Evolutionary conservation across 768 basidiomycete species (phyloP).

Genomic region (Gymnopilus dilepis): DNA sequence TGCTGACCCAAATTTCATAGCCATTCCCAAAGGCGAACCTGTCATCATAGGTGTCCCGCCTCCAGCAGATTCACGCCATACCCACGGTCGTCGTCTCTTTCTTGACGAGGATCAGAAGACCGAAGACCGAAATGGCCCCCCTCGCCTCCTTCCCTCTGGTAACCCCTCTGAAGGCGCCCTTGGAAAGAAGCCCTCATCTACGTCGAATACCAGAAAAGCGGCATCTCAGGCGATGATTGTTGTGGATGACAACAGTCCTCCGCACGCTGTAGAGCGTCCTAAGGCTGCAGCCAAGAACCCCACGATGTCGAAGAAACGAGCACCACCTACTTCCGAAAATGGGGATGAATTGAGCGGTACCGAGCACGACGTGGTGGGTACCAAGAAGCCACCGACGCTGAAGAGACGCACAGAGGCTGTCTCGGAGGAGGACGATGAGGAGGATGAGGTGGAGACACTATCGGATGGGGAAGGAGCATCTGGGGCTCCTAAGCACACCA

Average conservation of each 20-base stretch:
- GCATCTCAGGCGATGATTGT: background rate
- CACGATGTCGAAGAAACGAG: background rate
- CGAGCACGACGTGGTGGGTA: background rate
- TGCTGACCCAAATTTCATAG: background rate
- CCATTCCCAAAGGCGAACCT: constrained; percentile 1
- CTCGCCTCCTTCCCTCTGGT: background rate
- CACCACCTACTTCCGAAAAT: background rate
- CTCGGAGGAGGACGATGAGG: background rate
- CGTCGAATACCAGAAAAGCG: background rate
- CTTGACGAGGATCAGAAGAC: constrained; percentile 7
- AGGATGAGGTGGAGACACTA: background rate
- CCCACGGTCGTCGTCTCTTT: constrained; percentile 4
- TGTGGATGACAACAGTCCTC: background rate
- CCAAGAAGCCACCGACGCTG: background rate
- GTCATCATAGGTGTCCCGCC: constrained; percentile 13
- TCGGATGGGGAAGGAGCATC: background rate
- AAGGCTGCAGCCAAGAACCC: background rate
- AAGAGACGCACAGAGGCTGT: background rate
- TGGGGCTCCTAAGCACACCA: background rate
- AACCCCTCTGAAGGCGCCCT: background rate
- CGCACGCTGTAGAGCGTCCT: background rate
- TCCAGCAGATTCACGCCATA: background rate
- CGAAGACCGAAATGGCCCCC: constrained; percentile 12
- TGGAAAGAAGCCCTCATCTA: background rate
- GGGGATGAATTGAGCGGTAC: background rate